A percentile compares a stretch with the other conserved stretches of the same genome.
phyloP scores from a whole-genome alignment of 2,329 filamentous ascomycete species.

The Ceratocystis papillata region DNA sequence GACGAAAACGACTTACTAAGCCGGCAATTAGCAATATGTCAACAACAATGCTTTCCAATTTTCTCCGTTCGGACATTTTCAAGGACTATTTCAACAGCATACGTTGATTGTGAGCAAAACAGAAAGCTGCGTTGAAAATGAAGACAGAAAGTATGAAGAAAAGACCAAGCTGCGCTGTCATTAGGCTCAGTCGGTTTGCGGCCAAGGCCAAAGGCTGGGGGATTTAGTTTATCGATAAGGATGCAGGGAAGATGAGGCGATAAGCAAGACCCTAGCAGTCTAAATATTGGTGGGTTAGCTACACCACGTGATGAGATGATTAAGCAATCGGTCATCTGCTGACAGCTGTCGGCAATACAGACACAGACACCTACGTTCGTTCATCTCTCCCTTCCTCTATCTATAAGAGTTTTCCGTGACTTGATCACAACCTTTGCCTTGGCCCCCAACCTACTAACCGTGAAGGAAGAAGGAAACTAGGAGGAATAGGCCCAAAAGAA shows the following conservation, averaged over 20 bases:
- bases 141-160: constrained; percentile 6
- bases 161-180: constrained; percentile 1
- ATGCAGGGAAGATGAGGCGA: neutral
- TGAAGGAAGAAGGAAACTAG: neutral
- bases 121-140: constrained; percentile 1
- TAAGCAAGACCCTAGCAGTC: neutral
- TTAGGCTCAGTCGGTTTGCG: constrained; percentile 8
- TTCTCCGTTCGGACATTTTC: constrained; percentile 25
- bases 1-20: constrained; percentile 20
- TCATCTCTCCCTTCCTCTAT: neutral
- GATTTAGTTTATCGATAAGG: constrained; percentile 7
- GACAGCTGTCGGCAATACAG: neutral
- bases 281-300: neutral
- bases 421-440: no score
- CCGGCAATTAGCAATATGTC: constrained; percentile 25
- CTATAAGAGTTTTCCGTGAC: no score
- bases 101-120: neutral
- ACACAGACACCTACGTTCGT: neutral
- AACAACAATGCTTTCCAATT: constrained; percentile 25
- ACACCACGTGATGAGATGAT: neutral
- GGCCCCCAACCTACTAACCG: neutral
- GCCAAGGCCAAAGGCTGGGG: constrained; percentile 11
- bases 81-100: neutral
- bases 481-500: neutral
- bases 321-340: neutral